Base-by-base conservation (phyloP, 176 grass and related monocot genomes). In the Oropetium thomaeum region DNA sequence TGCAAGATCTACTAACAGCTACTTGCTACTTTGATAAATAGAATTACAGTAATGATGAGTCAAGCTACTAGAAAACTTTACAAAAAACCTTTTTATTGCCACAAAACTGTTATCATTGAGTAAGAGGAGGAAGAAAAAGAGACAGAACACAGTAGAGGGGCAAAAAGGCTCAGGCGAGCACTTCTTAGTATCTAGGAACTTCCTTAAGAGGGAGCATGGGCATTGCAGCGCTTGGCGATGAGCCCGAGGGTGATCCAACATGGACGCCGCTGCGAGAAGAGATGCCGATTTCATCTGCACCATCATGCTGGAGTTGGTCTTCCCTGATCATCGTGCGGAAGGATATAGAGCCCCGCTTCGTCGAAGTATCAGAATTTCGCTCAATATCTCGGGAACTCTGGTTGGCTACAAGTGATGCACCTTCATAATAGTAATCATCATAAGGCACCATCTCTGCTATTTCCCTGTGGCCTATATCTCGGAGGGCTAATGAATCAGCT, bases 91-190 rank as follows among this genome's bases (percentile, higher is more conserved):
- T 96, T 89, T 80, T 84, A 86, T 97, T 90, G 76, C 87, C 93
- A 97, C 90, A 97, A 97, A 97, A 97, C 90, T 97, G 90, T 90
- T 93, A 93, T 92, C 79, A 97, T 90, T 90, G 81, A 89, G 80
- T 87, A 69, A 83, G 85, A 77, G 63, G 63, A 59, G 63, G 86
- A 67, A 33, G 67, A 71, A 20, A 61, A 77, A 72, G 70, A 45
- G 37, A 28, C 53, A 65, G 75, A 67, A 69, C 74, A 79, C 80
- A 85, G 84, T 63, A 78, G 71, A 75, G 34, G 72, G 70, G 87
- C 12, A 73, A 68, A 68, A 74, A 80, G 68, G 67, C 78, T 81
- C 76, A 80, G 62, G 67, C 83, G 48, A 84, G 81, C 25, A 84
- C 72, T 88, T 73, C 82, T 83, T 95, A 98, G 80, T 82, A 89